Evolutionary conservation across 257 asterid genomes (phyloP).

Genomic region (Plectranthus barbatus): DNA sequence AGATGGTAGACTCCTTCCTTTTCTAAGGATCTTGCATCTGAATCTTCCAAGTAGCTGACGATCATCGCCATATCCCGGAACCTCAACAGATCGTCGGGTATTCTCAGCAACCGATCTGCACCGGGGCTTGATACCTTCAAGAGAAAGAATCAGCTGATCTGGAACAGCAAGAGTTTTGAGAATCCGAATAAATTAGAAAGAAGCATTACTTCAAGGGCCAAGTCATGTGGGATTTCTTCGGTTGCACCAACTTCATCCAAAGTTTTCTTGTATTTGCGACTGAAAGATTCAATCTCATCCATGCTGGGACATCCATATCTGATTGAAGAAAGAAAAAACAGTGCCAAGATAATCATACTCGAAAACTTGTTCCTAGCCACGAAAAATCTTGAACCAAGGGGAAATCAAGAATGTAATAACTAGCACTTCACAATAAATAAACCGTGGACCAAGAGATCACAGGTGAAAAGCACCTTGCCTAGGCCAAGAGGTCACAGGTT

Average conservation of each 20-base stretch:
- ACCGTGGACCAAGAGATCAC: too few relatives aligned
- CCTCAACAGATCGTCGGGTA: constrained; percentile 72
- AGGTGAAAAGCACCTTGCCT: too few relatives aligned
- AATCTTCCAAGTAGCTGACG: constrained; percentile 44
- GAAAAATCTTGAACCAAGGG: too few relatives aligned
- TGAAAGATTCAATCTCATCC: constrained; percentile 71
- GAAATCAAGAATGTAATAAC: neutral
- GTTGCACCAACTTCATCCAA: constrained; percentile 68
- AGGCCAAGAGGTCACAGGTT: too few relatives aligned
- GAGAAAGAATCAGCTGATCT: neutral
- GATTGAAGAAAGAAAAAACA: constrained; percentile 10
- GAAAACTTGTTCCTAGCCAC: neutral
- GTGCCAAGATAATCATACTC: neutral
- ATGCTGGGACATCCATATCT: constrained; percentile 82
- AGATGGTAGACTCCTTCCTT: constrained; percentile 53
- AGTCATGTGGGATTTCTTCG: constrained; percentile 77
- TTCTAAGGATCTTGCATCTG: constrained; percentile 23
- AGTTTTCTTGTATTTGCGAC: constrained; percentile 51
- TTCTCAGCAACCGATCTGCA: constrained; percentile 70
- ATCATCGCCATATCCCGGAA: constrained; percentile 74
- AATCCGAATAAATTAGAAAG: neutral
- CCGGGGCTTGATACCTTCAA: constrained; percentile 86
- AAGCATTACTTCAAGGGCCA: constrained; percentile 71
- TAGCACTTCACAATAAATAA: neutral
- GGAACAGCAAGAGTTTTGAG: too few relatives aligned